A percentile compares a stretch with the other conserved stretches of the same genome.
phyloP scores from a whole-genome alignment of 78 protist genomes.

The Fonticula alba region DNA sequence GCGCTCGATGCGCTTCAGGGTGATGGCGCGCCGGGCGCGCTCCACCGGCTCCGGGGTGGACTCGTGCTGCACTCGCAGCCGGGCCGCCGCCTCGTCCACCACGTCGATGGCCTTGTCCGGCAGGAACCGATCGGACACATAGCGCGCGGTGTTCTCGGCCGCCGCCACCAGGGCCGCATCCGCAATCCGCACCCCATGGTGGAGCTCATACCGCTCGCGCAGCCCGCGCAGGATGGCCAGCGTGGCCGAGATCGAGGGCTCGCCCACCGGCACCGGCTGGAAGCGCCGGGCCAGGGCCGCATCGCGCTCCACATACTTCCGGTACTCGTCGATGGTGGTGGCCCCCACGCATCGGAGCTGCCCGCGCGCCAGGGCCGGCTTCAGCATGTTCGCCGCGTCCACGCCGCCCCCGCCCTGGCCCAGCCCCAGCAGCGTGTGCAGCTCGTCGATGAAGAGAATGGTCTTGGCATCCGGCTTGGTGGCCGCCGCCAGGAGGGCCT shows the following conservation, averaged over 20 bases:
- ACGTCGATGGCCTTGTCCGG: constrained; percentile 98
- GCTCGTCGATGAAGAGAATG: constrained; percentile 95
- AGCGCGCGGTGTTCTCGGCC: constrained; percentile 64
- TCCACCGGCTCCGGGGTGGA: constrained; percentile 34
- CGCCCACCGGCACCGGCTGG: constrained; percentile 77
- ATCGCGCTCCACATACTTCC: constrained; percentile 88
- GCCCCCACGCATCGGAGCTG: constrained; percentile 94
- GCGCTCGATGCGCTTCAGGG: no score
- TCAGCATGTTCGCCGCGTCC: constrained; percentile 97
- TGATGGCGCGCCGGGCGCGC: no score
- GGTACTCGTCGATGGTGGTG: constrained; percentile 91
- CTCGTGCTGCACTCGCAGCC: constrained; percentile 69
- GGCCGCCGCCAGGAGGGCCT: constrained; percentile 85
- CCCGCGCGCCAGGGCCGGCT: constrained; percentile 96
- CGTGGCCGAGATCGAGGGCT: constrained; percentile 85
- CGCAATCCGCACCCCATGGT: constrained; percentile 81
- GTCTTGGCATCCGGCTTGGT: constrained; percentile 49
- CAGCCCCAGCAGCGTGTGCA: constrained; percentile 85
- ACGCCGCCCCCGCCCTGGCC: constrained; percentile 69
- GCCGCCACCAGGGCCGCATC: constrained; percentile 91
- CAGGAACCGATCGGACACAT: constrained; percentile 78
- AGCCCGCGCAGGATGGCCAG: constrained; percentile 88
- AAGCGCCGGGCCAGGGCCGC: constrained; percentile 93
- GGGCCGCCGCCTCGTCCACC: constrained; percentile 88
- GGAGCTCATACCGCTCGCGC: constrained; percentile 42